Conservation (phyloP, 2,329 filamentous ascomycete genomes). For the Phoma herbarum region DNA sequence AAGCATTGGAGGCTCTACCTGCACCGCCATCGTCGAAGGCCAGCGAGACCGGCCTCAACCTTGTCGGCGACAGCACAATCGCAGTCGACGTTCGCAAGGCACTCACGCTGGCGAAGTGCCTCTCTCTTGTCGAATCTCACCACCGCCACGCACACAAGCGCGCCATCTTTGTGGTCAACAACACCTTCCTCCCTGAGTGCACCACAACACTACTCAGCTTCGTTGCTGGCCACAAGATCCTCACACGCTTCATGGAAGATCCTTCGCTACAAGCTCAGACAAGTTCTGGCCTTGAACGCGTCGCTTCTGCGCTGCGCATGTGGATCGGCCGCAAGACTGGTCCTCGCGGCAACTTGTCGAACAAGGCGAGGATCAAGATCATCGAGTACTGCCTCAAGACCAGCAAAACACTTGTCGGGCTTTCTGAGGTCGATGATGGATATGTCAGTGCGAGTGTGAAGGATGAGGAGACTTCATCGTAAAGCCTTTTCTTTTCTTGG, state of each 20-base stretch:
- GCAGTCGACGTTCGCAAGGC: slow-evolving; percentile 66
- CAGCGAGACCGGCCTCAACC: slow-evolving; percentile 52
- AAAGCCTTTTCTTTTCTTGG: neutral
- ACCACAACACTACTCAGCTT: slow-evolving; percentile 58
- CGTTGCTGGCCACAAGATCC: slow-evolving; percentile 55
- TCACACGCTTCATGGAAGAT: slow-evolving; percentile 51
- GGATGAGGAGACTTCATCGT: slow-evolving; percentile 27
- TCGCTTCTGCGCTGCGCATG: slow-evolving; percentile 55
- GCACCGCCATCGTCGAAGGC: slow-evolving; percentile 46
- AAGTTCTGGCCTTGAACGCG: slow-evolving; percentile 53
- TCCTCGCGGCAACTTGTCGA: slow-evolving; percentile 51
- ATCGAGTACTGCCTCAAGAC: slow-evolving; percentile 54
- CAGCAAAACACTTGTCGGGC: slow-evolving; percentile 56
- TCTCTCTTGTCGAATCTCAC: slow-evolving; percentile 58
- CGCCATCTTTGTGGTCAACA: slow-evolving; percentile 53
- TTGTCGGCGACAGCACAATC: slow-evolving; percentile 64
- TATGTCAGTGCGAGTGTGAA: slow-evolving; percentile 43
- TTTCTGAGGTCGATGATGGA: slow-evolving; percentile 41
- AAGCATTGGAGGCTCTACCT: slow-evolving; percentile 64
- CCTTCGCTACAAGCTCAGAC: slow-evolving; percentile 43
- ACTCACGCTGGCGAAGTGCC: slow-evolving; percentile 67
- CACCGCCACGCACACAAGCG: slow-evolving; percentile 46
- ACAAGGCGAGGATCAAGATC: slow-evolving; percentile 50
- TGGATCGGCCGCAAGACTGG: slow-evolving; percentile 59
- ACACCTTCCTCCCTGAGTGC: slow-evolving; percentile 50